Evolutionary conservation across 345 rosid species (phyloP), one percentile per base, ranked within the genome.

Genomic region (Salix arbutifolia): DNA sequence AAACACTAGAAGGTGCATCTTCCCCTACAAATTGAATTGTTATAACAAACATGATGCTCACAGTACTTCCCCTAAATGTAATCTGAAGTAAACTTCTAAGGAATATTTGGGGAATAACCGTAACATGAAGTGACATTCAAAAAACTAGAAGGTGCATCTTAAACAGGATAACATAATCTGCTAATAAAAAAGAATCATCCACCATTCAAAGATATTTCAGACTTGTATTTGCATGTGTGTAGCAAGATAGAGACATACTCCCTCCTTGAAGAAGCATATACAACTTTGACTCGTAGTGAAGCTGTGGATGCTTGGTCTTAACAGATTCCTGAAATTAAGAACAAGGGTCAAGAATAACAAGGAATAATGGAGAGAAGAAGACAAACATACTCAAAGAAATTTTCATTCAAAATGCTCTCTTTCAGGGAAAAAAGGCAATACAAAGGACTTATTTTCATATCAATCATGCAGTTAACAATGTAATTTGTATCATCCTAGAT

Each of bases 231-330:
- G 14, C 64, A 4, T n/a, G 64, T 9, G 23, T 58, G 44, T 68
- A 76, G 58, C 53, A 72, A n/a, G 61, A 31, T 31, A 53, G 38
- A 60, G 56, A 62, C 92, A 83, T 84, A 92, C 97, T 91, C 78
- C 95, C 95, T 83, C 97, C 97, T 84, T 89, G 95, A 74, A 92
- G 90, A 83, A 90, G 93, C 95, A 91, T 87, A 80, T 92, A 92
- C 79, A 92, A 83, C 82, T 91, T 92, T 0, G 97, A 92, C 81
- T 92, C 97, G 73, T 92, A 92, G 44, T 91, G 95, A 80, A 92
- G 97, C 80, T 92, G 97, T 6, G 97, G 97, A 82, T 92, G 95
- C 88, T 86, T 92, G 68, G 97, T 89, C 88, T 89, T 92, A 61
- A 88, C 93, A 84, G 90, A 76, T 85, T 92, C 97, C 97, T 92